Evolutionary conservation across 2,329 filamentous ascomycete genomes (phyloP), one percentile per base, ranked within the genome.

Genomic region (Fusarium sublunatum): DNA sequence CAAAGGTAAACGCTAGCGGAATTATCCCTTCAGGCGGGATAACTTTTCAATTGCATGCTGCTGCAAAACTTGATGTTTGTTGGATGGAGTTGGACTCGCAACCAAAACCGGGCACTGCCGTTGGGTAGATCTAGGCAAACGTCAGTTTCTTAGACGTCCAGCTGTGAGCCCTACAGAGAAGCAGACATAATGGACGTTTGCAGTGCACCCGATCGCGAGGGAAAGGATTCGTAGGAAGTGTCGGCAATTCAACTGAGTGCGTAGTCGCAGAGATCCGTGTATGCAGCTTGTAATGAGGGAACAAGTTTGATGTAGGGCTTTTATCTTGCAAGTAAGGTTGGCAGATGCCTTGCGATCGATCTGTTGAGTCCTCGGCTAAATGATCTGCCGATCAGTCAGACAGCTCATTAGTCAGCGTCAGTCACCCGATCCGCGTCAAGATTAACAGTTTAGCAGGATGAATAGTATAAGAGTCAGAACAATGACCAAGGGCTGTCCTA

Each of bases 11-110:
- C 40, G 32, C 48, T 38, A 32, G 48, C 29, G 48, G 47, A 50
- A 50, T 50, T 50, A 50, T 24, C 28, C 28, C 28, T 29, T 29
- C 28, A 29, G 39, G 47, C 31, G 47, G 39, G 47, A 51, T 51
- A 43, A 51, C 39, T 51, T 51, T 51, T 51, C 39, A 44, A 52
- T 52, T 44, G 48, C 48, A 51, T 51, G 39, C 39, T 51, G 39
- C 48, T 51, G 31, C 48, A 52, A 52, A 52, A 44, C 48, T 44
- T 52, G 32, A 44, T 39, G 32, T 51, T 51, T 38, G 39, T 51
- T 51, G 39, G 47, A 51, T 51, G 47, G 47, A 51, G 47, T 51
- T 51, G 29, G 47, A 49, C 38, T 50, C 47, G 29, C 38, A 50
- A 29, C 28, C 28, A 29, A 29, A 29, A 29, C 28, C 28, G 28